phyloP scores from a whole-genome alignment of 139 green algal genomes.

The Limnomonas spitsbergensis region DNA sequence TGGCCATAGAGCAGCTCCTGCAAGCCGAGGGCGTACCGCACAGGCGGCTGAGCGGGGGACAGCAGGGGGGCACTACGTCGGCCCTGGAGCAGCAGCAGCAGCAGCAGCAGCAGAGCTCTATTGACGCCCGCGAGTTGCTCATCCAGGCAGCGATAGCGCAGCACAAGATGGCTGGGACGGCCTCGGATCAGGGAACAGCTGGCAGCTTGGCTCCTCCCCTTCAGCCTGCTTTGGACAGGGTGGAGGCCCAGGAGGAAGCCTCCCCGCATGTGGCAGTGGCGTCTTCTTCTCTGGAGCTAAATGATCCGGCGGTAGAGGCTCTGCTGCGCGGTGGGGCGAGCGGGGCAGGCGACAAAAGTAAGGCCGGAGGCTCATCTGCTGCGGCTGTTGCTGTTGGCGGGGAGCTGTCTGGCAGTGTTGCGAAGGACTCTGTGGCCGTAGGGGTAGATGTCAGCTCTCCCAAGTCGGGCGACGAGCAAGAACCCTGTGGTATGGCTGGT shows the following conservation, averaged over 20 bases:
- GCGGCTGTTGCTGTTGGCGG: too few species aligned
- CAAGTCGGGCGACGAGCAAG: background rate
- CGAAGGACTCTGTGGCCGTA: background rate
- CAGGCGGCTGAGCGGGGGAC: too few species aligned
- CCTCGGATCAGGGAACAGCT: too few species aligned
- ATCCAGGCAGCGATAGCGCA: constrained; percentile 1
- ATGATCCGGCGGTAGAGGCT: too few species aligned
- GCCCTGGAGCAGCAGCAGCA: background rate
- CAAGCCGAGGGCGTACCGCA: background rate
- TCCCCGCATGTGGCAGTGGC: too few species aligned
- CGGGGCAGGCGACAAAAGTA: background rate
- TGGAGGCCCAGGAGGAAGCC: background rate
- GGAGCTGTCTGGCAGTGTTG: background rate
- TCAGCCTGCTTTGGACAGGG: too few species aligned
- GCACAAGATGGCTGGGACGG: background rate
- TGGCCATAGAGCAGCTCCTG: background rate
- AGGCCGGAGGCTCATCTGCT: too few species aligned
- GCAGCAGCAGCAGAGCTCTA: background rate
- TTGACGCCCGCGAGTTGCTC: background rate
- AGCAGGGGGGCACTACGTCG: too few species aligned
- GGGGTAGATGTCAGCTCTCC: background rate
- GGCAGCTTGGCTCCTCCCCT: too few species aligned
- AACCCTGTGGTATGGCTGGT: too few species aligned
- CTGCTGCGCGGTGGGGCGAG: background rate
- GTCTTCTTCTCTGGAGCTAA: too few species aligned